Conservation (phyloP, 2,329 filamentous ascomycete species). For the Aspergillus flavus region DNA sequence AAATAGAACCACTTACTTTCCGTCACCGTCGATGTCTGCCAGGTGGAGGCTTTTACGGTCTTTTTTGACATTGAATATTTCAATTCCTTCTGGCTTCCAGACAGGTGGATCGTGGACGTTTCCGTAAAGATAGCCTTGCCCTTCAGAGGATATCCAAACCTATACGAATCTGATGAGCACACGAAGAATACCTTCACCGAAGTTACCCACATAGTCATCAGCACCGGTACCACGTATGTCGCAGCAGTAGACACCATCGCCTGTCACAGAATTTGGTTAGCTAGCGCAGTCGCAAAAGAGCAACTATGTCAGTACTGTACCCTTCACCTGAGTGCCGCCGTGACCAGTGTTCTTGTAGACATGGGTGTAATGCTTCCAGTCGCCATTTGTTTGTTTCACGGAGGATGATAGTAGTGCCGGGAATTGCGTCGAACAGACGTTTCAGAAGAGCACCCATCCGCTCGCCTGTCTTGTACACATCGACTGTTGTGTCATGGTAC, state of each 20-base stretch:
- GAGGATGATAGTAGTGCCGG: constrained; percentile 30
- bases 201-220: neutral
- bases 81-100: neutral
- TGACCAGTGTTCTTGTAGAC: constrained; percentile 1
- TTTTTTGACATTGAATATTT: neutral
- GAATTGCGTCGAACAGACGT: constrained; percentile 24
- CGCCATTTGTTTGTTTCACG: neutral
- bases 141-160: neutral
- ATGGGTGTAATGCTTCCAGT: neutral
- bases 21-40: constrained; percentile 40
- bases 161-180: neutral
- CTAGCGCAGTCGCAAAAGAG: too few species aligned
- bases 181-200: neutral
- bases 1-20: neutral
- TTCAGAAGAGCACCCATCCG: constrained; percentile 31
- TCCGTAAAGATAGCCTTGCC: neutral
- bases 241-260: constrained; percentile 4
- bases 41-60: constrained; percentile 27
- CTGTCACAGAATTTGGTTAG: neutral
- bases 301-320: neutral
- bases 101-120: neutral
- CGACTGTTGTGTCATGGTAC: constrained; percentile 19
- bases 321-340: constrained; percentile 4
- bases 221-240: constrained; percentile 1
- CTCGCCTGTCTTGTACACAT: constrained; percentile 22